phyloP scores from a whole-genome alignment of 176 grass and related monocot species.

The Ensete ventricosum region DNA sequence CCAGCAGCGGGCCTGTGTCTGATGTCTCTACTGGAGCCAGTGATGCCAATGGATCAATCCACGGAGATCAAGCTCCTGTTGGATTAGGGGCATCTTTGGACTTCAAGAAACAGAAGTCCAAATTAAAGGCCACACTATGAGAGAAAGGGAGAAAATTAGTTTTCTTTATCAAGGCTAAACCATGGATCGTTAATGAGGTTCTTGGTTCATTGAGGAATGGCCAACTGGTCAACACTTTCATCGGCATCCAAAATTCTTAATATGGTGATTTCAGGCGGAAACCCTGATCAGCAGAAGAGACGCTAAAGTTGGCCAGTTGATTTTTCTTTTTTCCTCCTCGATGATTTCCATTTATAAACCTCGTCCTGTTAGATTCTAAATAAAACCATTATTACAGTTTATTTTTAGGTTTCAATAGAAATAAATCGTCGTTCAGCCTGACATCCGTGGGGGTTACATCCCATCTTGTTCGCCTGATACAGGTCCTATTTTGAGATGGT shows the following conservation, averaged over 20 bases:
- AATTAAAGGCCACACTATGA: conserved; percentile 28
- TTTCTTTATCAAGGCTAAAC: background rate
- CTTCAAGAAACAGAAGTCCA: conserved; percentile 80
- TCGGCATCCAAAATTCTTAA: too few relatives aligned
- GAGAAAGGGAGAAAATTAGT: background rate
- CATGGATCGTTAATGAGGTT: background rate
- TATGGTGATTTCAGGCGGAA: too few relatives aligned
- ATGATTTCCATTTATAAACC: too few relatives aligned
- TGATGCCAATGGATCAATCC: conserved; percentile 18
- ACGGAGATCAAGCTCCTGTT: conserved; percentile 34
- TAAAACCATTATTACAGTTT: too few relatives aligned
- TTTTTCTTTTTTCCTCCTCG: too few relatives aligned
- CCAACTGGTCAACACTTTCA: too few relatives aligned
- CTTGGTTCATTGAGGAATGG: background rate
- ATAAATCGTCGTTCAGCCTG: background rate
- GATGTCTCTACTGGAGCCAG: conserved; percentile 10
- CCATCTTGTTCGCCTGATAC: background rate
- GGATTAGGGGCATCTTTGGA: conserved; percentile 72
- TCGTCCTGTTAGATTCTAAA: too few relatives aligned
- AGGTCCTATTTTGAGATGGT: too few relatives aligned
- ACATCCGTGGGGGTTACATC: background rate
- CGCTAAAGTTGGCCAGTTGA: too few relatives aligned
- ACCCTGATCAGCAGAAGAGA: too few relatives aligned
- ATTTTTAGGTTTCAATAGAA: background rate
- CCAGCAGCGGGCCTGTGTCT: conserved; percentile 17